These are phyloP conservation scores for Aspergillus unguis DNA, from an alignment of 2,329 filamentous ascomycete species.

Conservation along the genomic window DNA sequence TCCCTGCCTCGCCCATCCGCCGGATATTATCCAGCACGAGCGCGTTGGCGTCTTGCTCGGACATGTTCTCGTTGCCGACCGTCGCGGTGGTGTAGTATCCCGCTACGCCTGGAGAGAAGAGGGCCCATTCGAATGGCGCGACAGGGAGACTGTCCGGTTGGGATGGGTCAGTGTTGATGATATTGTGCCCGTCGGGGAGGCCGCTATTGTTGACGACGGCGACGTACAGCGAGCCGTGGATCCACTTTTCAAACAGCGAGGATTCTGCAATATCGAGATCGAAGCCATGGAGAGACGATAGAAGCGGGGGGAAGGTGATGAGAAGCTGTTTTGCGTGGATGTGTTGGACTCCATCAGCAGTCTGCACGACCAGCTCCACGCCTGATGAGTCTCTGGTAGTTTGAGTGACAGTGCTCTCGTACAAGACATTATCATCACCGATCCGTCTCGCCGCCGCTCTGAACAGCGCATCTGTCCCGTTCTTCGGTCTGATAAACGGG, in stretches of 20 bases:
- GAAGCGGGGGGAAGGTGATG: slow-evolving; percentile 35
- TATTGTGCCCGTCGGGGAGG: slow-evolving; percentile 27
- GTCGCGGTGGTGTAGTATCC: slow-evolving; percentile 14
- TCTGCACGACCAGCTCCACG: slow-evolving; percentile 26
- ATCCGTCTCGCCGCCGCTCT: slow-evolving; percentile 17
- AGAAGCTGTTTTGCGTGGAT: slow-evolving; percentile 39
- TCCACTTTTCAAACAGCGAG: slow-evolving; percentile 36
- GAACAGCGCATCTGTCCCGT: slow-evolving; percentile 20
- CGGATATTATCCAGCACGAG: slow-evolving; percentile 15
- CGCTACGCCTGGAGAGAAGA: slow-evolving; percentile 13
- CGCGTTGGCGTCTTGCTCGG: slow-evolving; percentile 16
- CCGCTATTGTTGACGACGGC: slow-evolving; percentile 40
- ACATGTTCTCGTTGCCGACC: slow-evolving; percentile 20
- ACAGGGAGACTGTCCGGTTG: slow-evolving; percentile 27
- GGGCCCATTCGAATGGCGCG: slow-evolving; percentile 11
- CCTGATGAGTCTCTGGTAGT: slow-evolving; percentile 17
- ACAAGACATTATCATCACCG: slow-evolving; percentile 26
- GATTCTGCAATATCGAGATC: slow-evolving; percentile 36
- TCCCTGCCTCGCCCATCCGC: slow-evolving; percentile 13
- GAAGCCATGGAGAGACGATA: slow-evolving; percentile 30
- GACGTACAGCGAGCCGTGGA: slow-evolving; percentile 39
- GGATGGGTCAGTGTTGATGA: slow-evolving; percentile 24
- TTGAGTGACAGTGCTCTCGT: slow-evolving; percentile 22
- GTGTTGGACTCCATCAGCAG: slow-evolving; percentile 20
- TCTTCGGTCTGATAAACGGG: slow-evolving; percentile 19